Percentiles rank a stretch among this genome's conserved stretches.
Evolutionary conservation across 176 grass and related monocot species (phyloP).

Genomic region (Tillandsia leiboldiana): DNA sequence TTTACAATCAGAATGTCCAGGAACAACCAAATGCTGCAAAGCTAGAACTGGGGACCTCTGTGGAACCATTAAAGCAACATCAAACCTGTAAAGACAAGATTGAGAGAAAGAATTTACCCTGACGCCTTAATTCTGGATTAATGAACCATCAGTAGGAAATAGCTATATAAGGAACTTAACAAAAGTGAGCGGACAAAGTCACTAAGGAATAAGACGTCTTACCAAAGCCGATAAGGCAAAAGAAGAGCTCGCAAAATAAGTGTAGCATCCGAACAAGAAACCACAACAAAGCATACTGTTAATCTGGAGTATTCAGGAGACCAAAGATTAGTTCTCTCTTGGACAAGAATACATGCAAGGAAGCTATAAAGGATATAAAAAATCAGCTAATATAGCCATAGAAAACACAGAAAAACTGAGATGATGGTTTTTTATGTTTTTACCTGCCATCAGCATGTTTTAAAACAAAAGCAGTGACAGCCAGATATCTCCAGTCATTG

Average conservation of each 20-base stretch:
- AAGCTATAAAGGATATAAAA: background rate
- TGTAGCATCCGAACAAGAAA: conserved; percentile 91
- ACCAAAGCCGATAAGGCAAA: conserved; percentile 89
- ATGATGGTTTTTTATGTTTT: conserved; percentile 9
- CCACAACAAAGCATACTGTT: conserved; percentile 69
- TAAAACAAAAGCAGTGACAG: conserved; percentile 89
- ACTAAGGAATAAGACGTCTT: conserved; percentile 9
- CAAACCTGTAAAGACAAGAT: conserved; percentile 56
- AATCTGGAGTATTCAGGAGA: conserved; percentile 32
- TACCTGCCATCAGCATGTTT: conserved; percentile 50
- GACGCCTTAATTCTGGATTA: background rate
- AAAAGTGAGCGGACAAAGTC: background rate
- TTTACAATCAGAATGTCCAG: conserved; percentile 14
- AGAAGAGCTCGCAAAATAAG: conserved; percentile 69
- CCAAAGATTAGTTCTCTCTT: conserved; percentile 1
- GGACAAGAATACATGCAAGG: background rate
- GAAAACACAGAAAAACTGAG: background rate
- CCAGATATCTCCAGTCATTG: conserved; percentile 99
- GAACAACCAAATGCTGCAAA: conserved; percentile 46
- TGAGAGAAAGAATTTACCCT: background rate
- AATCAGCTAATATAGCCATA: background rate
- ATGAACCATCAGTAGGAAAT: background rate
- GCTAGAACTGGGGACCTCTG: conserved; percentile 60
- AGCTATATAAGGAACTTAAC: background rate
- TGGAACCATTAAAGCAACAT: conserved; percentile 72